Conservation (phyloP, 352 stramenopile genomes). For the Phytopythium mirpurense region DNA sequence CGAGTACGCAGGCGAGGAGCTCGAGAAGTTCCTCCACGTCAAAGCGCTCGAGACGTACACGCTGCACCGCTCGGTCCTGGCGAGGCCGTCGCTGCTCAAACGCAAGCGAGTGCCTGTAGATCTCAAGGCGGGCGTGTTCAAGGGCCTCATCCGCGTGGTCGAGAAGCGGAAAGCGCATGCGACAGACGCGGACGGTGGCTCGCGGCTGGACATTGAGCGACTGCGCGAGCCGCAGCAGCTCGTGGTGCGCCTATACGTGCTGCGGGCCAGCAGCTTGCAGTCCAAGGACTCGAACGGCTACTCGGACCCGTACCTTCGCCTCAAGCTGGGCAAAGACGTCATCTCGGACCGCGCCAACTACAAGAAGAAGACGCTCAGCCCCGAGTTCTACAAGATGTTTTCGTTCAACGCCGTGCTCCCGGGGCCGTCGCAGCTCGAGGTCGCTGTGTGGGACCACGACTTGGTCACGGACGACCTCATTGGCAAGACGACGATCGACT, state of each 20-base stretch:
- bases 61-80: constrained; percentile 55
- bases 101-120: constrained; percentile 49
- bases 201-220: constrained; percentile 35
- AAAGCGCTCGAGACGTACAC: constrained; percentile 76
- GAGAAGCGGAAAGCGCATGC: constrained; percentile 19
- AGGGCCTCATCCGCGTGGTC: constrained; percentile 62
- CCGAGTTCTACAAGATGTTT: constrained; percentile 73
- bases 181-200: constrained; percentile 12
- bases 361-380: constrained; percentile 73
- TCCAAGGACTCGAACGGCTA: constrained; percentile 77
- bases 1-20: constrained; percentile 60
- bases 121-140: constrained; percentile 71
- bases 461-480: constrained; percentile 84
- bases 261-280: constrained; percentile 66
- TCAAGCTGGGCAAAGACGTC: constrained; percentile 68
- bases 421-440: constrained; percentile 71
- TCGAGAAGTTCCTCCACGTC: constrained; percentile 66
- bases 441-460: constrained; percentile 79
- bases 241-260: constrained; percentile 68
- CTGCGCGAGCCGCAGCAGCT: constrained; percentile 51
- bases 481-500: constrained; percentile 86
- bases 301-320: constrained; percentile 70
- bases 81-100: constrained; percentile 45
- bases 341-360: constrained; percentile 63
- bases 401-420: constrained; percentile 64